Conservation (phyloP, 2,329 filamentous ascomycete species). For the Alternaria solani region DNA sequence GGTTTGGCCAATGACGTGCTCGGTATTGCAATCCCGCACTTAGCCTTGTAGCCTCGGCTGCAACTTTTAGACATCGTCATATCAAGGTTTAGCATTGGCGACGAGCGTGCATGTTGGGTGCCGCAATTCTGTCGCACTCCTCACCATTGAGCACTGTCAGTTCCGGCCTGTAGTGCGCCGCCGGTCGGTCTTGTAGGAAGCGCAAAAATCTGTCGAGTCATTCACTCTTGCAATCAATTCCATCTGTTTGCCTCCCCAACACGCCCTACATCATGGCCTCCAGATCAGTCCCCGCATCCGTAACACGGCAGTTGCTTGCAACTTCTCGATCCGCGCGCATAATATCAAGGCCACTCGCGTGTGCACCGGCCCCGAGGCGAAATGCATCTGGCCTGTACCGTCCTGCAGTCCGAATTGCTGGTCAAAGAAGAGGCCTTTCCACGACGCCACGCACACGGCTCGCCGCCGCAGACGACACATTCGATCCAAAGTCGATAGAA, state of each 20-base stretch:
- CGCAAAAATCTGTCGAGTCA: background rate
- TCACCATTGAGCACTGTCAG: constrained; percentile 13
- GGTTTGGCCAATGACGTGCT: constrained; percentile 29
- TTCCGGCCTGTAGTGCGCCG: constrained; percentile 3
- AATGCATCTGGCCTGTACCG: constrained; percentile 32
- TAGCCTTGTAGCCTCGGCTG: constrained; percentile 38
- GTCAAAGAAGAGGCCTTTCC: constrained; percentile 49
- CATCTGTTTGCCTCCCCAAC: constrained; percentile 11
- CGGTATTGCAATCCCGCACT: constrained; percentile 32
- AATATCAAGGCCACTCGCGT: constrained; percentile 30
- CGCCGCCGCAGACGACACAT: constrained; percentile 51
- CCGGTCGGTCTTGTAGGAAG: background rate
- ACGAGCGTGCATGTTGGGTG: constrained; percentile 11
- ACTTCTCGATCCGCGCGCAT: constrained; percentile 29
- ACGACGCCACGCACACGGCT: constrained; percentile 42
- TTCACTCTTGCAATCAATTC: background rate
- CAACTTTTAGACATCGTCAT: constrained; percentile 38
- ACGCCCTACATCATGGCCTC: constrained; percentile 40
- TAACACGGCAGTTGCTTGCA: constrained; percentile 38
- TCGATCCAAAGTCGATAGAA: constrained; percentile 67
- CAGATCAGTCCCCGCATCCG: constrained; percentile 37
- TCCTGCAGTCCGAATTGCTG: constrained; percentile 48
- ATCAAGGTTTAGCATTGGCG: constrained; percentile 23
- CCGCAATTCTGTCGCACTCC: constrained; percentile 16
- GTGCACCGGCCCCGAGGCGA: constrained; percentile 24